phyloP scores from a whole-genome alignment of 352 stramenopile species.

The Pythium pyrilobum region DNA sequence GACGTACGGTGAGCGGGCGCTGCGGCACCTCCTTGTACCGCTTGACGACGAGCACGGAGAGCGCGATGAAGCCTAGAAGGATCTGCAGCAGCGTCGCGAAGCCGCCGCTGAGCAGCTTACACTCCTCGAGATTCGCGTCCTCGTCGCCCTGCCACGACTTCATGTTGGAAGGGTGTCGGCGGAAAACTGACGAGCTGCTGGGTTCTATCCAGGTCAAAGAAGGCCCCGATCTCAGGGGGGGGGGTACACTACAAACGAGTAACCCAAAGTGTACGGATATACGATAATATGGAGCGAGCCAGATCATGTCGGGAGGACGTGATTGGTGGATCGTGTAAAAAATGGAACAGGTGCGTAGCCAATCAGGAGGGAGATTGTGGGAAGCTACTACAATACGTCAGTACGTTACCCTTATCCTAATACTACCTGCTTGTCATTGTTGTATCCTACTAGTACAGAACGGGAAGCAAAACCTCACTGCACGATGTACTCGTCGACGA shows the following conservation, averaged over 20 bases:
- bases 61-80: constrained; percentile 69
- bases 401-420: not conserved
- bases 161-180: not conserved
- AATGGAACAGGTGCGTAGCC: too few relatives aligned
- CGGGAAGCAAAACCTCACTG: constrained; percentile 2
- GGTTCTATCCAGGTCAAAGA: too few relatives aligned
- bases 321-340: too few relatives aligned
- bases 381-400: not conserved
- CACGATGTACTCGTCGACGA: constrained; percentile 21
- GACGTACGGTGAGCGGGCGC: constrained; percentile 59
- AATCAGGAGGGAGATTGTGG: too few relatives aligned
- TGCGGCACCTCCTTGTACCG: constrained; percentile 63
- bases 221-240: too few relatives aligned
- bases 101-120: constrained; percentile 73
- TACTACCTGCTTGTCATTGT: not conserved
- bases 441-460: not conserved
- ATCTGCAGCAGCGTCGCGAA: constrained; percentile 78
- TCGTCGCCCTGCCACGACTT: constrained; percentile 9
- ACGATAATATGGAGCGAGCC: too few relatives aligned
- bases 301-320: too few relatives aligned
- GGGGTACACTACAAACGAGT: too few relatives aligned
- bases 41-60: constrained; percentile 81
- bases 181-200: too few relatives aligned
- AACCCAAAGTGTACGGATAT: too few relatives aligned
- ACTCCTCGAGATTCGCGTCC: constrained; percentile 43